Percentiles rank a stretch among this genome's conserved stretches.
Conservation (phyloP, 352 stramenopile species). For the Globisporangium camurandrum region DNA sequence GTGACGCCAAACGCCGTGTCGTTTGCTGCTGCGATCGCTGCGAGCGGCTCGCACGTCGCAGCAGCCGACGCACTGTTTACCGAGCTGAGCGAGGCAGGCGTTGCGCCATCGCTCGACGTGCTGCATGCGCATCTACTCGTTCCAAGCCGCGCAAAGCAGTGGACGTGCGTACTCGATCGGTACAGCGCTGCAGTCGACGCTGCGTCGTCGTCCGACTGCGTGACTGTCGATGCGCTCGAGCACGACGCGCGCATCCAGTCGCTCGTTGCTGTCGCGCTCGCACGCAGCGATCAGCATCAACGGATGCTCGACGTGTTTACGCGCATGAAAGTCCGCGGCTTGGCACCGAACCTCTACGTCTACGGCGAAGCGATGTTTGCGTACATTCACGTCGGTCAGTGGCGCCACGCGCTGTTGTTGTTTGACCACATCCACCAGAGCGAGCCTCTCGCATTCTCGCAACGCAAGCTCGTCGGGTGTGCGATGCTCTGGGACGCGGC, state of each 20-base stretch:
- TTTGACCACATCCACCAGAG: constrained; percentile 63
- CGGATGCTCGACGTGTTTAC: constrained; percentile 64
- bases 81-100: constrained; percentile 19
- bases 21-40: constrained; percentile 42
- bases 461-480: constrained; percentile 22
- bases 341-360: constrained; percentile 60
- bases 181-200: constrained; percentile 8
- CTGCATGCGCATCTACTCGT: constrained; percentile 23
- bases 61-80: constrained; percentile 39
- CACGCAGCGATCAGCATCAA: constrained; percentile 26
- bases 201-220: not conserved
- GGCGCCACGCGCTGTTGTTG: constrained; percentile 61
- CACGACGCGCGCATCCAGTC: constrained; percentile 50
- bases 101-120: constrained; percentile 15
- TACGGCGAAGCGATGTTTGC: constrained; percentile 65
- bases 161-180: constrained; percentile 13
- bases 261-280: constrained; percentile 53
- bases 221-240: constrained; percentile 21
- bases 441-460: constrained; percentile 39
- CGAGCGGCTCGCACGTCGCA: constrained; percentile 33
- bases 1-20: constrained; percentile 43
- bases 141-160: constrained; percentile 14
- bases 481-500: constrained; percentile 64
- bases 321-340: constrained; percentile 59
- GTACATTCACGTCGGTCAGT: constrained; percentile 56